phyloP scores from a whole-genome alignment of 306 rosid genomes.

The apple (Malus domestica) region ASM211411v1 NC_041804.1:6560001-6560500 shows the following conservation, averaged over 20 bases:
- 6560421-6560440: background rate
- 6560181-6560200: constrained; percentile 18
- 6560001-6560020: constrained; percentile 41
- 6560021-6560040: constrained; percentile 52
- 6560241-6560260: constrained; percentile 18
- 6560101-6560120: background rate
- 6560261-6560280: constrained; percentile 16
- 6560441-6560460: constrained; percentile 5
- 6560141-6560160: constrained; percentile 5
- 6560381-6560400: background rate
- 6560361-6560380: constrained; percentile 18
- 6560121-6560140: constrained; percentile 10
- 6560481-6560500: constrained; percentile 9
- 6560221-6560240: constrained; percentile 9
- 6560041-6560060: constrained; percentile 59
- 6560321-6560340: constrained; percentile 20
- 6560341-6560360: constrained; percentile 37
- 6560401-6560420: background rate
- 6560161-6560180: constrained; percentile 19
- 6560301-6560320: constrained; percentile 20
- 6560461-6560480: constrained; percentile 23
- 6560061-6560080: constrained; percentile 60
- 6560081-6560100: constrained; percentile 38
- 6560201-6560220: constrained; percentile 13
- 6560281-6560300: constrained; percentile 10